Base-by-base conservation (phyloP, 225 moss, liverwort and hornwort genomes). In the Sphagnum contortum region DNA sequence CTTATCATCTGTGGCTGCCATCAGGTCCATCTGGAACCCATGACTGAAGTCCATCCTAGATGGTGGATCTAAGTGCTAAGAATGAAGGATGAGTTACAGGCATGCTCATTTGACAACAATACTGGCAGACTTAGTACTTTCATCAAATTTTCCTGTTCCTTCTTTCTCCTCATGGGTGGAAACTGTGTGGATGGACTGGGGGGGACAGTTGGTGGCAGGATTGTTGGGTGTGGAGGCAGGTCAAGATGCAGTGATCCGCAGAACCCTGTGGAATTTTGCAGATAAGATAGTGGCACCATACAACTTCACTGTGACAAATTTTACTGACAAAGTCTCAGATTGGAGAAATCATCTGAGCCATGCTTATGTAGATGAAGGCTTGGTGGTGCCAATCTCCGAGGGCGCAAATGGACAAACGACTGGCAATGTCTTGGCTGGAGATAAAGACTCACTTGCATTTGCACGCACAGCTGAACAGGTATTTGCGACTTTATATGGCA, bases 401-500 rank as follows among this genome's bases (percentile, higher is more conserved):
- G 29, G 29, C 1, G 29, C 29, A 29, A 29, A 29, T 29, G 29
- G 29, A 29, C 29, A 29, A 29, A 29, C 29, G 29, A 77, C 80
- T 0, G 82, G 76, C 12, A 78, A 77, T 60, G 80, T 80, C 44
- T 73, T 85, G 13, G 54, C 70, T 0, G 85, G 72, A 2, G 71
- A 83, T 12, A 69, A 70, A 0, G 76, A 83, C 2, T 87, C 83
- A 48, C 65, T 86, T 48, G 76, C 84, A 2, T 51, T 73, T 2
- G 86, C 75, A 0, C 83, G 86, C 29, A 76, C 74, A 0, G 77
- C 86, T 29, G 29, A 29, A 29, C 29, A 29, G 29, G 29, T 29
- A 29, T 29, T 29, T 86, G 5, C 79, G 82, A 72, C 74, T 89
- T 51, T 87, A 3, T 90, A 90, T 57, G 87, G 79, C 48, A 90